Percentiles rank a stretch among this genome's conserved stretches.
These are phyloP conservation scores for Talaromyces sp. DNA, from an alignment of 2,329 filamentous ascomycete species.

Conservation along the genomic window DNA sequence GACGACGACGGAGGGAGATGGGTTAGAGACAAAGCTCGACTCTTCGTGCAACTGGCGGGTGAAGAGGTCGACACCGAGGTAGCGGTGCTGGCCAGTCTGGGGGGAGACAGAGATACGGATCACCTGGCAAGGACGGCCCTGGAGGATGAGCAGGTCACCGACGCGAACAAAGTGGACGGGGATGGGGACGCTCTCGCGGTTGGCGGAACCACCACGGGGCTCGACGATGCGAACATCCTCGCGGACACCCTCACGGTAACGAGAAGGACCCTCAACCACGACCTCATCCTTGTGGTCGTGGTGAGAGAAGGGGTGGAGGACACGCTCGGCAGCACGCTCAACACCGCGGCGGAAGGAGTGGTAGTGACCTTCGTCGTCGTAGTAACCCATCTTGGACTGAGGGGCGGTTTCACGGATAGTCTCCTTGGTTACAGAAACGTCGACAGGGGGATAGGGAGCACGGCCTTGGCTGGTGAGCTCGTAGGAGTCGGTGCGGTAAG, in stretches of 20 bases:
- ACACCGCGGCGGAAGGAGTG: slow-evolving; percentile 68
- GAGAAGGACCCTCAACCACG: slow-evolving; percentile 36
- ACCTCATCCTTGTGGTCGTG: slow-evolving; percentile 40
- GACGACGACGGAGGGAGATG: slow-evolving; percentile 89
- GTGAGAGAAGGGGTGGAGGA: slow-evolving; percentile 58
- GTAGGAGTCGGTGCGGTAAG: slow-evolving; percentile 20
- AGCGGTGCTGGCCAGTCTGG: slow-evolving; percentile 98
- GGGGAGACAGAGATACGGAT: slow-evolving; percentile 98
- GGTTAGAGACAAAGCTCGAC: slow-evolving; percentile 96
- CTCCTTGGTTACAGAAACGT: slow-evolving; percentile 45
- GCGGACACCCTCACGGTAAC: slow-evolving; percentile 38
- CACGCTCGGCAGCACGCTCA: slow-evolving; percentile 59
- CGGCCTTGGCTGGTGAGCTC: slow-evolving; percentile 40
- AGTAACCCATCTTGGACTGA: slow-evolving; percentile 67
- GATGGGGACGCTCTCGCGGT: slow-evolving; percentile 87
- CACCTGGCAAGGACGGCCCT: slow-evolving; percentile 98
- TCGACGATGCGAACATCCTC: slow-evolving; percentile 46
- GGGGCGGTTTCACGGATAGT: slow-evolving; percentile 48
- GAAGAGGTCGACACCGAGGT: slow-evolving; percentile 99
- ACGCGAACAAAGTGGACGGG: slow-evolving; percentile 99
- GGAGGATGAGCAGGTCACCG: slow-evolving; percentile 96
- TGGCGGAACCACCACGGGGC: slow-evolving; percentile 42
- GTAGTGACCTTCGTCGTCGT: slow-evolving; percentile 72
- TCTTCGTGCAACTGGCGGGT: slow-evolving; percentile 99
- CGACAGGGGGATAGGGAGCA: slow-evolving; percentile 25